Base-by-base conservation (phyloP, 257 asterid genomes). In the Solanum gracilifrons region DNA sequence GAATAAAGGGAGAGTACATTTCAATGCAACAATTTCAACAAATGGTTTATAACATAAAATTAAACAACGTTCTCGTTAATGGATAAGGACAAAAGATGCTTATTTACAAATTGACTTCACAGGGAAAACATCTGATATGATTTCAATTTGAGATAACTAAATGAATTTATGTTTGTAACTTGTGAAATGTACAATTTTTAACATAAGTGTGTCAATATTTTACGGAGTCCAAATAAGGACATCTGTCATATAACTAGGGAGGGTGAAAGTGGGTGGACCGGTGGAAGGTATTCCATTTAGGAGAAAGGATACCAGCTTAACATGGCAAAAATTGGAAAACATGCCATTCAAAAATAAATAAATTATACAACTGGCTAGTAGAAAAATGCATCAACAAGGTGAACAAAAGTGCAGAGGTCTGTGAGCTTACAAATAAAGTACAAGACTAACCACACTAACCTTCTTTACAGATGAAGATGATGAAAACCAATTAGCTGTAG, bases 401-500 rank as follows among this genome's bases (percentile, higher is more conserved):
- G 33, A 76, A 23, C 18, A 29, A 23, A 74, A 35, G 51, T 76
- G 69, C 85, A 80, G 85, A 16, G 10, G 29, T 80, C 69, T 80
- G 29, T 29, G 85, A 80, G 66, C 29, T 80, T 80, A 80, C n/a
- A 80, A 80, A 46, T 46, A 9, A 43, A 80, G 68, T 9, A 80
- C 41, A 16, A 72, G 36, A 23, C 71, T 31, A 48, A 86, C 58
- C 55, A 73, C 80, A 72, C 73, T n/a, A 27, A 96, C 99, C 99
- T 96, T 97, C 91, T 94, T 97, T 51, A 95, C 98, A 84, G 99
- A 95, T 92, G 92, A 90, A 43, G 98, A 48, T 82, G 99, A 96
- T 83, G 97, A 82, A 95, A 97, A 97, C 99, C 99, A 97, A 89
- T 92, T 85, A 91, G 97, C 96, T 86, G 99, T 88, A 86, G 95